Percentiles rank a stretch among this genome's conserved stretches.
These are phyloP conservation scores for Russula sp. DNA, from an alignment of 768 basidiomycete genomes.

Conservation along the genomic window DNA sequence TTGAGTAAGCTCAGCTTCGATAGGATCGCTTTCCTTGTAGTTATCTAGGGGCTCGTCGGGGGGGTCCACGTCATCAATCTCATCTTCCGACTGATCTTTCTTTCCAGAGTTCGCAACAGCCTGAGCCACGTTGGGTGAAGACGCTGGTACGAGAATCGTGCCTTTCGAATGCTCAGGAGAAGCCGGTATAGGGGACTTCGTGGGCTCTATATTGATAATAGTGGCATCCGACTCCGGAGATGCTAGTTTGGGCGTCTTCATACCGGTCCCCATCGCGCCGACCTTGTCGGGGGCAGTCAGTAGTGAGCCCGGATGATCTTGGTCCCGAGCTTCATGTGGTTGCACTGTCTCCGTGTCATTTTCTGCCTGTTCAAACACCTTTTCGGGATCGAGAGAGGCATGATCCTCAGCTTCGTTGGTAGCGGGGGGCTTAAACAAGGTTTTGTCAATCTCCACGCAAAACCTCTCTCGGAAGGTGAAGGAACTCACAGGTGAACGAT, in stretches of 20 bases:
- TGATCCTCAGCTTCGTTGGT: background rate
- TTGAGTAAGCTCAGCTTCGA: slow-evolving; percentile 15
- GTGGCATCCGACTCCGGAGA: slow-evolving; percentile 10
- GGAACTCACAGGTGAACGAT: slow-evolving; percentile 7
- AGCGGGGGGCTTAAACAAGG: background rate
- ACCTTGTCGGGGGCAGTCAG: background rate
- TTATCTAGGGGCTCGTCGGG: background rate
- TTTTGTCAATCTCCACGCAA: background rate
- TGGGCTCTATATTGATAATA: slow-evolving; percentile 10
- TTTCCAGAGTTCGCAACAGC: background rate
- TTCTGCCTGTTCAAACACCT: background rate
- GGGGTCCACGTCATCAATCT: slow-evolving; percentile 19
- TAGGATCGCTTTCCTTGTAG: slow-evolving; percentile 19
- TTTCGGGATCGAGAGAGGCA: background rate
- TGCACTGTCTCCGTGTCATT: background rate
- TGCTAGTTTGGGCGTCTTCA: background rate
- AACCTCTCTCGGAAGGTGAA: background rate
- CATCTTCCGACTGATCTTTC: slow-evolving; percentile 2
- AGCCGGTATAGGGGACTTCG: background rate
- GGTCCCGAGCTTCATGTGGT: background rate
- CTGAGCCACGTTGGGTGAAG: slow-evolving; percentile 8
- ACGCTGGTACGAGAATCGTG: slow-evolving; percentile 16
- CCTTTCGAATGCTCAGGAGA: background rate
- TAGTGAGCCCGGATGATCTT: background rate
- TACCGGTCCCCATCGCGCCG: background rate